Conservation (phyloP, 495 filamentous ascomycete species). For the Hyphodiscus hymeniophilus region DNA sequence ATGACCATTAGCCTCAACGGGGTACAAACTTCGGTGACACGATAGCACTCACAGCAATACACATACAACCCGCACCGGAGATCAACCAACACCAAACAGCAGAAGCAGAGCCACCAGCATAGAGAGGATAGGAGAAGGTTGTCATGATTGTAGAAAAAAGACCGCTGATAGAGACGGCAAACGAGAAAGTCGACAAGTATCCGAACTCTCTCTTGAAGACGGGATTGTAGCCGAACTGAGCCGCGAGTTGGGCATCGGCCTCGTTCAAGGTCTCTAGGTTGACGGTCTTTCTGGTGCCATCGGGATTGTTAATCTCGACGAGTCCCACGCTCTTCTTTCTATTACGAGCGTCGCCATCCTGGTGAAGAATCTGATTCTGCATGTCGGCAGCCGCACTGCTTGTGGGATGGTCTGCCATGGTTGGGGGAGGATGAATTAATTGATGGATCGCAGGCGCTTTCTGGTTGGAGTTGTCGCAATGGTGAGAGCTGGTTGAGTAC, state of each 20-base stretch:
- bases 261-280: slow-evolving; percentile 17
- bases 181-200: slow-evolving; percentile 53
- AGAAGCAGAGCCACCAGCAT: slow-evolving; percentile 50
- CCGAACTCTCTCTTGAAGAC: slow-evolving; percentile 61
- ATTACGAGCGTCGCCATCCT: not conserved
- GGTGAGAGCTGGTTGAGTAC: too few species aligned
- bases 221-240: slow-evolving; percentile 23
- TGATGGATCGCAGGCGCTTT: too few species aligned
- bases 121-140: slow-evolving; percentile 51
- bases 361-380: too few species aligned
- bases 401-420: too few species aligned
- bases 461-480: too few species aligned
- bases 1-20: not conserved
- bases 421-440: too few species aligned
- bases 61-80: slow-evolving; percentile 54
- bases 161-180: slow-evolving; percentile 54
- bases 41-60: slow-evolving; percentile 40
- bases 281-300: slow-evolving; percentile 10
- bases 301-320: slow-evolving; percentile 10
- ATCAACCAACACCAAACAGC: slow-evolving; percentile 61
- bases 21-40: not conserved
- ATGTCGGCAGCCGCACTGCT: too few species aligned
- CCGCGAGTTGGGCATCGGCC: slow-evolving; percentile 20
- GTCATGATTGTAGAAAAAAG: slow-evolving; percentile 54
- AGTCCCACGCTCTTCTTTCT: slow-evolving; percentile 8